Conservation (phyloP, 352 stramenopile species). For the Globisporangium spinosum region DNA sequence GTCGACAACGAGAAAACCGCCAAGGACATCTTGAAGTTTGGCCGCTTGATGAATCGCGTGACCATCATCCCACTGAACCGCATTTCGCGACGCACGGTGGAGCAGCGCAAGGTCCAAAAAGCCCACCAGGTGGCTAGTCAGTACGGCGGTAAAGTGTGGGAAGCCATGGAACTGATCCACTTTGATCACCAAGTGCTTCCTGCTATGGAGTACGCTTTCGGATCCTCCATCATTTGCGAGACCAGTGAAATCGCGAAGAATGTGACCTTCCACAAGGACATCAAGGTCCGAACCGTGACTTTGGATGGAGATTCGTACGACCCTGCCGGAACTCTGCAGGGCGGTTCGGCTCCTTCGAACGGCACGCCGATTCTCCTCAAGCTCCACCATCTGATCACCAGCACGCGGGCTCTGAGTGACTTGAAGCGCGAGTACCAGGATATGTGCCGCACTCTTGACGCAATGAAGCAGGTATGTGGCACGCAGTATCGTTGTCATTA, state of each 20-base stretch:
- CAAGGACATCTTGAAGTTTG: conserved; percentile 97
- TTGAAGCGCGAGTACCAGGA: conserved; percentile 73
- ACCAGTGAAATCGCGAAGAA: conserved; percentile 89
- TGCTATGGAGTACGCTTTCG: conserved; percentile 98
- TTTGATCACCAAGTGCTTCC: conserved; percentile 93
- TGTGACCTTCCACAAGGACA: conserved; percentile 88
- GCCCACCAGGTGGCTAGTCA: conserved; percentile 85
- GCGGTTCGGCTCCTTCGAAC: conserved; percentile 79
- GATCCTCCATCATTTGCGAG: conserved; percentile 97
- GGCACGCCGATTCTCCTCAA: conserved; percentile 76
- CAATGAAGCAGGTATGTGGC: conserved; percentile 59
- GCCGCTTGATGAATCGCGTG: conserved; percentile 93
- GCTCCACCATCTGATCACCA: conserved; percentile 74
- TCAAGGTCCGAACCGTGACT: conserved; percentile 96
- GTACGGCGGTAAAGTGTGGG: conserved; percentile 87
- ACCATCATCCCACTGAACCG: conserved; percentile 99
- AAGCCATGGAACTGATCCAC: conserved; percentile 96
- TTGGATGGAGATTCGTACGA: conserved; percentile 98
- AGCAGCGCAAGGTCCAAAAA: conserved; percentile 69
- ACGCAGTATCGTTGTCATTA: background rate
- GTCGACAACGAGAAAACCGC: conserved; percentile 98
- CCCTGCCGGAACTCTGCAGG: conserved; percentile 95
- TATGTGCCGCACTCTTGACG: conserved; percentile 44
- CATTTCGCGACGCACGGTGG: conserved; percentile 86
- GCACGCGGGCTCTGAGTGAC: conserved; percentile 59